These are phyloP conservation scores for Russula foetens DNA, from an alignment of 768 basidiomycete species.

Conservation along the genomic window DNA sequence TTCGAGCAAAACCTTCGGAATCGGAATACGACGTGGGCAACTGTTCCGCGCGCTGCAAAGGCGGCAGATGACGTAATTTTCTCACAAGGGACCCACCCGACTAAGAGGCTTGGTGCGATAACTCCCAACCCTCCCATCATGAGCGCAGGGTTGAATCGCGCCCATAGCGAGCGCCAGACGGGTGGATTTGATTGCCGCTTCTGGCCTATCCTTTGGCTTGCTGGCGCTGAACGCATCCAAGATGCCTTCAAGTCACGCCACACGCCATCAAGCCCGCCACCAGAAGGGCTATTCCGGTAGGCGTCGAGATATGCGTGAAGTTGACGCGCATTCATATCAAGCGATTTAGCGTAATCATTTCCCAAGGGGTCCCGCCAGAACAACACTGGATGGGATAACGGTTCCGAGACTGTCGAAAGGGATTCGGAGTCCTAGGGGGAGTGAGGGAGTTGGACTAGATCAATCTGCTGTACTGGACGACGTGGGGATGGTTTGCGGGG, in stretches of 20 bases:
- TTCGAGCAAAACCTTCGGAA: constrained; percentile 14
- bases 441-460: constrained; percentile 84
- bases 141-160: constrained; percentile 77
- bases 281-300: constrained; percentile 64
- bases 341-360: constrained; percentile 44
- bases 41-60: neutral
- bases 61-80: neutral
- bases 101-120: constrained; percentile 46
- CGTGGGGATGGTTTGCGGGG: constrained; percentile 45
- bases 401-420: constrained; percentile 94
- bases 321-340: constrained; percentile 66
- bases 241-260: constrained; percentile 43
- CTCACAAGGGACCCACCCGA: constrained; percentile 34
- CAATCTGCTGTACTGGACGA: constrained; percentile 84
- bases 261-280: constrained; percentile 61
- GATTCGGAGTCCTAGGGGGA: constrained; percentile 87
- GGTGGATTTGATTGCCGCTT: constrained; percentile 40
- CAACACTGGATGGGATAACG: constrained; percentile 85
- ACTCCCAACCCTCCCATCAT: constrained; percentile 68
- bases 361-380: constrained; percentile 51
- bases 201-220: constrained; percentile 1
- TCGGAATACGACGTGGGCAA: neutral
- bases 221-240: constrained; percentile 3
- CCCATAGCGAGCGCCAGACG: constrained; percentile 79
- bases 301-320: constrained; percentile 67